phyloP scores from a whole-genome alignment of 148 eudicot genomes.

The Beta vulgaris region DNA sequence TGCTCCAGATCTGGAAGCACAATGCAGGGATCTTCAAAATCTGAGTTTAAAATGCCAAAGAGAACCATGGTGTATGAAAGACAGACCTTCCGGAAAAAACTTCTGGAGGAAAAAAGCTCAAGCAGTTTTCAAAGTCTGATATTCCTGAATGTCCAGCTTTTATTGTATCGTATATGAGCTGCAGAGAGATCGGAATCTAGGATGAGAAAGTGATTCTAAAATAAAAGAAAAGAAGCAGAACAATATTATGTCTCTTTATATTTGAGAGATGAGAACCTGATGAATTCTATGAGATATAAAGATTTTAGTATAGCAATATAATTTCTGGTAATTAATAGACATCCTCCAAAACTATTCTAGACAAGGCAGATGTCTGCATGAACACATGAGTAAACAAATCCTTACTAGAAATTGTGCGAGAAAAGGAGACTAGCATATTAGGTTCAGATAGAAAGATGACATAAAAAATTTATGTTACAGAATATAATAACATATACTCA shows the following conservation, averaged over 20 bases:
- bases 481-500: not conserved
- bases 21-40: conserved; percentile 1
- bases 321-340: not conserved
- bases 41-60: conserved; percentile 1
- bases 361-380: not conserved
- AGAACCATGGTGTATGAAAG: not conserved
- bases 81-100: conserved; percentile 85
- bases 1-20: conserved; percentile 74
- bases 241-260: not conserved
- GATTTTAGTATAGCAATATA: not conserved
- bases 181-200: conserved; percentile 27
- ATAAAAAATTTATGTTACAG: not conserved
- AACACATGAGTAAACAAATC: not conserved
- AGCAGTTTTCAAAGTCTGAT: conserved; percentile 83
- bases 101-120: conserved; percentile 87
- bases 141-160: conserved; percentile 78
- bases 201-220: conserved; percentile 9
- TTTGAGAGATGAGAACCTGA: not conserved
- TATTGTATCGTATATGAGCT: conserved; percentile 96
- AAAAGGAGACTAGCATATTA: not conserved
- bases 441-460: not conserved
- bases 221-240: not conserved
- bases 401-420: not conserved
- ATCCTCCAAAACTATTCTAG: not conserved
- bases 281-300: not conserved